Evolutionary conservation across 305 asterid species (phyloP), one percentile per base, ranked within the genome.

Genomic region (Fraxinus albicans): DNA sequence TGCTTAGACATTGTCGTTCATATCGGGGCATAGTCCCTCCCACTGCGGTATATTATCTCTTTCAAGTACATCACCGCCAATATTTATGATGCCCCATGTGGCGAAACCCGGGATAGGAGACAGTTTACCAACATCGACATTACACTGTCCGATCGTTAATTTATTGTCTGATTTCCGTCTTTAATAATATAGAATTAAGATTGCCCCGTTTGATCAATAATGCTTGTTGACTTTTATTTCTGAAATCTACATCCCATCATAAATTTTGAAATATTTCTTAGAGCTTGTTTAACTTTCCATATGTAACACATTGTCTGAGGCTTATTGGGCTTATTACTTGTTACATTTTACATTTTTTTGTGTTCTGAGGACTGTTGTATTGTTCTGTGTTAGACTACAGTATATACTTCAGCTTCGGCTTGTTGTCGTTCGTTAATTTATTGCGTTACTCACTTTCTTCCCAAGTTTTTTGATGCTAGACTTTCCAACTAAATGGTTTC

Each of bases 71-170:
- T 83, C 76, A 63, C 84, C 80, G 79, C 83, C 79, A 60, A 13
- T 79, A 84, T 87, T 86, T 84, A 89, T 90, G 89, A 89, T 87
- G 79, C 84, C 78, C 76, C 80, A 84, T 85, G 84, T 86, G 90
- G 82, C 77, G 40, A 84, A 34, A 19, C 86, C 88, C 88, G 63
- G 75, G 81, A 69, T 31, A 3, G 81, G 88, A 79, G 89, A 89
- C 89, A 91, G 79, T 63, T 77, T 85, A 82, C 86, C 82, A 85
- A 44, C 83, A 70, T 81, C 79, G 50, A 76, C 81, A 44, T 53
- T 76, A 40, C 78, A 9, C 70, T 83, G 88, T 80, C 82, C 84
- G 85, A 55, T 15, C 77, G 85, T 82, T 87, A 19, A 2, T 42
- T 40, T 8, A 40, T 1, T 40, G 2, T 9, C 13, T 10, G 50